Conservation (phyloP, 768 basidiomycete genomes). For the Fomitopsis pulvina region DNA sequence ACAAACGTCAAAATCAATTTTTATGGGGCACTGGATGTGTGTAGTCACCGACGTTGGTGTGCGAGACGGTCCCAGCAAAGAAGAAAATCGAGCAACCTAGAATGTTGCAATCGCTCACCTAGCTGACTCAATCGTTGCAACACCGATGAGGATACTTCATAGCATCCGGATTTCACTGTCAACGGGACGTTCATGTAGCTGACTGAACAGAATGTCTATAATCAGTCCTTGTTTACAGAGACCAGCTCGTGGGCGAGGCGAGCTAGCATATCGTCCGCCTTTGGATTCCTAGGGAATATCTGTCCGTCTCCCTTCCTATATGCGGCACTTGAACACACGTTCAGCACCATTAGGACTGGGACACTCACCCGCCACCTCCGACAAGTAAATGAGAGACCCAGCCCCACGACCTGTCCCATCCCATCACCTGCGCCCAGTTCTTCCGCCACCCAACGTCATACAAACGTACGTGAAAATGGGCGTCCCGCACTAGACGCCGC, state of each 20-base stretch:
- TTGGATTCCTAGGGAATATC: constrained; percentile 61
- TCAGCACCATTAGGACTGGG: background rate
- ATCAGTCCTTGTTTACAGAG: constrained; percentile 45
- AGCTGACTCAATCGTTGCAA: too few relatives aligned
- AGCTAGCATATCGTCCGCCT: constrained; percentile 59
- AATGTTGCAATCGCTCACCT: too few relatives aligned
- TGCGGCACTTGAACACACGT: too few relatives aligned
- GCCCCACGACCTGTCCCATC: constrained; percentile 44
- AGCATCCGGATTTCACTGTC: too few relatives aligned
- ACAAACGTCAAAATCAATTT: too few relatives aligned
- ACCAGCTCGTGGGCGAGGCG: constrained; percentile 58
- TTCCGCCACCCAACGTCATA: constrained; percentile 71
- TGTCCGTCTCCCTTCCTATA: constrained; percentile 57
- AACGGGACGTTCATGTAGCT: too few relatives aligned
- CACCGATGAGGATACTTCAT: too few relatives aligned
- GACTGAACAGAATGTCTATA: constrained; percentile 6
- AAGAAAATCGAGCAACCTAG: too few relatives aligned
- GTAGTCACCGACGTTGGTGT: too few relatives aligned
- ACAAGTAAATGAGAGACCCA: constrained; percentile 48
- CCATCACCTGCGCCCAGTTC: constrained; percentile 68
- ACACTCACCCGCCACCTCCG: constrained; percentile 61
- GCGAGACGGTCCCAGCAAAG: too few relatives aligned
- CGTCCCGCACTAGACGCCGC: constrained; percentile 56
- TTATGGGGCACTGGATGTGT: too few relatives aligned
- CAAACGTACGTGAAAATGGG: constrained; percentile 50